phyloP scores from a whole-genome alignment of 371 early-diverging fungal genomes.

The Mucor irregularis region DNA sequence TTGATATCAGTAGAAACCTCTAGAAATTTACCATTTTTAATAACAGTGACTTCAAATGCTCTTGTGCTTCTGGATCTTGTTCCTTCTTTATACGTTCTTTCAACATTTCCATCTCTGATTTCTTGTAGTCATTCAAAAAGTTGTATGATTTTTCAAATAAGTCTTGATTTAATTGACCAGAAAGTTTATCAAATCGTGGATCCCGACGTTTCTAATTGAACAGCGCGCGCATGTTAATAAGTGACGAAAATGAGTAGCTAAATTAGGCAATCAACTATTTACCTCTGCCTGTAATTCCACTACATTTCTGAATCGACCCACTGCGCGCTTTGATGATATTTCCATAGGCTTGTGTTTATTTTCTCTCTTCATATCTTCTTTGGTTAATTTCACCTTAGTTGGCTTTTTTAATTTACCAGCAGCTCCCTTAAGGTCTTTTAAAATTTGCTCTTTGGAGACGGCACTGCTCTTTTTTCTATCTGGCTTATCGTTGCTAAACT shows the following conservation, averaged over 20 bases:
- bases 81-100: slow-evolving; percentile 61
- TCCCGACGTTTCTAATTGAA: slow-evolving; percentile 70
- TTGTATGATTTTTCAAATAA: slow-evolving; percentile 84
- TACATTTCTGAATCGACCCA: slow-evolving; percentile 76
- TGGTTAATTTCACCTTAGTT: slow-evolving; percentile 35
- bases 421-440: slow-evolving; percentile 41
- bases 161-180: slow-evolving; percentile 84
- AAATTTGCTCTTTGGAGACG: slow-evolving; percentile 35
- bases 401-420: slow-evolving; percentile 39
- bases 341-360: slow-evolving; percentile 70
- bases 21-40: slow-evolving; percentile 65
- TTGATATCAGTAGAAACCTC: too few species aligned
- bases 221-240: background rate
- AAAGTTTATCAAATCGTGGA: slow-evolving; percentile 85
- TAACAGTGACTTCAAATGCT: slow-evolving; percentile 45
- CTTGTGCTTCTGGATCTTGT: slow-evolving; percentile 57
- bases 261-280: background rate
- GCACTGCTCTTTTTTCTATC: slow-evolving; percentile 10
- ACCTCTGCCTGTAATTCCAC: slow-evolving; percentile 63
- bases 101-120: slow-evolving; percentile 70
- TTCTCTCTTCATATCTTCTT: slow-evolving; percentile 49
- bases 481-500: slow-evolving; percentile 23
- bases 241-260: background rate
- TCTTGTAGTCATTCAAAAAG: slow-evolving; percentile 76
- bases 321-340: slow-evolving; percentile 79